Conservation (phyloP, 768 basidiomycete species). For the Calocera cornea region DNA sequence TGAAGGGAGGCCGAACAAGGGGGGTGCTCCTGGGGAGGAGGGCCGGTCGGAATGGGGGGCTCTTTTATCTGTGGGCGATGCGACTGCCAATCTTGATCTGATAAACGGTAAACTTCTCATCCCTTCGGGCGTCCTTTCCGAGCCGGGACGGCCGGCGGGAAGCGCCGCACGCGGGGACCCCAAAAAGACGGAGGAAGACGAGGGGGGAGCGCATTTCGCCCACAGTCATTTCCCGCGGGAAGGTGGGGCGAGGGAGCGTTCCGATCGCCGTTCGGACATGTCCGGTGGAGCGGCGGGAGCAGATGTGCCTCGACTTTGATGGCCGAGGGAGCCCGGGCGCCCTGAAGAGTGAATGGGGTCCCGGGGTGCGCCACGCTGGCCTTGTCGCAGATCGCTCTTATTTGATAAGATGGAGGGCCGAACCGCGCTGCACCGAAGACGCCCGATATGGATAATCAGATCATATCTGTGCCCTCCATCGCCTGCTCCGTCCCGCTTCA, state of each 20-base stretch:
- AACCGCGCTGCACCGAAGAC: neutral
- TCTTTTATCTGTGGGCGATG: neutral
- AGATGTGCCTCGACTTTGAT: neutral
- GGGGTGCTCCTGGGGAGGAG: neutral
- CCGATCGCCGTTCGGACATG: neutral
- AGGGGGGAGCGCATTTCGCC: neutral
- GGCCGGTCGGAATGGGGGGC: neutral
- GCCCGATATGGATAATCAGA: constrained; percentile 4
- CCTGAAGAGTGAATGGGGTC: neutral
- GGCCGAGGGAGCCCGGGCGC: neutral
- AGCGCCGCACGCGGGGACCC: neutral
- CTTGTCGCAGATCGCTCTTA: neutral
- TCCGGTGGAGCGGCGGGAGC: neutral
- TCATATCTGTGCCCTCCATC: neutral
- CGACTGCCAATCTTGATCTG: constrained; percentile 1
- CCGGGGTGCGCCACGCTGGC: neutral
- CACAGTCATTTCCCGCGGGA: neutral
- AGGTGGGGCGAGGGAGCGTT: neutral
- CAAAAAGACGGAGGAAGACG: neutral
- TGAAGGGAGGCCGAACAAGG: neutral
- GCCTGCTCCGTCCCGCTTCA: neutral
- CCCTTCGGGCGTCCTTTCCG: neutral
- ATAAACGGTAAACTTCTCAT: neutral
- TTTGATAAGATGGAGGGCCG: constrained; percentile 5
- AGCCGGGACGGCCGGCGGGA: neutral